Evolutionary conservation across 768 basidiomycete species (phyloP).

Genomic region (Leccinum ochraceum): DNA sequence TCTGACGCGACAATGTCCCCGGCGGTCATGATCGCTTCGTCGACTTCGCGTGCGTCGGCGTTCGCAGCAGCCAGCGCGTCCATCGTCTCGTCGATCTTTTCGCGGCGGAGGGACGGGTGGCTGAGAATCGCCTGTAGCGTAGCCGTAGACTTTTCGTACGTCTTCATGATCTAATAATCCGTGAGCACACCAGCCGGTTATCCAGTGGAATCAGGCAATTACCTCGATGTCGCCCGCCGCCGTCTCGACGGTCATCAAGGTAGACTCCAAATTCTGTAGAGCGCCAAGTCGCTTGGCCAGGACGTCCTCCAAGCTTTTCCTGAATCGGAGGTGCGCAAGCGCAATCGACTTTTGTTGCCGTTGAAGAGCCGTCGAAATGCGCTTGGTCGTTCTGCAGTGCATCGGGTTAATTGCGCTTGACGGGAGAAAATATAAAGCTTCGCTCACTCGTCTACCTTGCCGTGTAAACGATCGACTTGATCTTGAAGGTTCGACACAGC

Average conservation of each 20-base stretch:
- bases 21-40: conserved; percentile 71
- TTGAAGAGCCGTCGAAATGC: conserved; percentile 64
- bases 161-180: conserved; percentile 69
- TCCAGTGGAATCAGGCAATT: conserved; percentile 16
- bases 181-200: background rate
- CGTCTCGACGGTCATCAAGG: conserved; percentile 79
- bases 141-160: conserved; percentile 79
- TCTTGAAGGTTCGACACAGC: conserved; percentile 66
- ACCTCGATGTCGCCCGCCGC: conserved; percentile 92
- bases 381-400: conserved; percentile 57
- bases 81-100: conserved; percentile 82
- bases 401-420: background rate
- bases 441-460: conserved; percentile 70
- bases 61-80: conserved; percentile 84
- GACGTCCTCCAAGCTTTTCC: conserved; percentile 79
- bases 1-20: conserved; percentile 58
- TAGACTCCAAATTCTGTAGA: conserved; percentile 71
- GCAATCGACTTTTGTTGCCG: conserved; percentile 75
- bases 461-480: conserved; percentile 70
- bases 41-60: conserved; percentile 79
- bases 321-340: conserved; percentile 72
- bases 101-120: conserved; percentile 78
- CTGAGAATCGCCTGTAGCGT: conserved; percentile 76
- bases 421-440: background rate
- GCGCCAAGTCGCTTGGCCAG: conserved; percentile 74